phyloP scores from a whole-genome alignment of 1,284 basidiomycete genomes.

The Leccinum pallidistipes region DNA sequence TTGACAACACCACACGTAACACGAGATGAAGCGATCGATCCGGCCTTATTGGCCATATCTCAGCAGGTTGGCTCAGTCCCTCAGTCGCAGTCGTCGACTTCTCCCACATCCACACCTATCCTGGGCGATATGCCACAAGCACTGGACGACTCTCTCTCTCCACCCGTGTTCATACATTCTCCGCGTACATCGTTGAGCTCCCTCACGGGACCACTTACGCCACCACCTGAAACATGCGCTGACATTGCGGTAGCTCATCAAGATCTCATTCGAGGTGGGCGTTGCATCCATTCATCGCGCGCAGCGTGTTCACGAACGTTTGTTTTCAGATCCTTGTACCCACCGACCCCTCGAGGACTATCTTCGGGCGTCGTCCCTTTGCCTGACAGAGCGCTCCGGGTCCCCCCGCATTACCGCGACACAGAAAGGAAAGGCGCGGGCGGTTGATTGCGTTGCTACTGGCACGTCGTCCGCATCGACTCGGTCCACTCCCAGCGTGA shows the following conservation, averaged over 20 bases:
- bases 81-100: slow-evolving; percentile 1
- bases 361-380: not conserved
- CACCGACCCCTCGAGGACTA: slow-evolving; percentile 4
- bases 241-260: slow-evolving; percentile 12
- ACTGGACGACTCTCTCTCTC: slow-evolving; percentile 9
- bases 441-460: not conserved
- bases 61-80: slow-evolving; percentile 7
- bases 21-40: slow-evolving; percentile 38
- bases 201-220: slow-evolving; percentile 35
- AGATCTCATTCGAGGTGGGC: slow-evolving; percentile 16
- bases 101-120: not conserved
- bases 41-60: slow-evolving; percentile 35
- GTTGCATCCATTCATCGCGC: not conserved
- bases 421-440: slow-evolving; percentile 27
- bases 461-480: slow-evolving; percentile 16
- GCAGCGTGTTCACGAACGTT: slow-evolving; percentile 8
- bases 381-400: slow-evolving; percentile 1
- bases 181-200: slow-evolving; percentile 40
- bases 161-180: slow-evolving; percentile 35
- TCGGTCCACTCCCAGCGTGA: slow-evolving; percentile 10
- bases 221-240: slow-evolving; percentile 22
- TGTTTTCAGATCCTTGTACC: slow-evolving; percentile 9
- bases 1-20: not conserved
- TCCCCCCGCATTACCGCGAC: not conserved
- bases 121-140: slow-evolving; percentile 2